Evolutionary conservation across 1,284 basidiomycete species (phyloP).

Genomic region (Lignosus rhinocerotis): DNA sequence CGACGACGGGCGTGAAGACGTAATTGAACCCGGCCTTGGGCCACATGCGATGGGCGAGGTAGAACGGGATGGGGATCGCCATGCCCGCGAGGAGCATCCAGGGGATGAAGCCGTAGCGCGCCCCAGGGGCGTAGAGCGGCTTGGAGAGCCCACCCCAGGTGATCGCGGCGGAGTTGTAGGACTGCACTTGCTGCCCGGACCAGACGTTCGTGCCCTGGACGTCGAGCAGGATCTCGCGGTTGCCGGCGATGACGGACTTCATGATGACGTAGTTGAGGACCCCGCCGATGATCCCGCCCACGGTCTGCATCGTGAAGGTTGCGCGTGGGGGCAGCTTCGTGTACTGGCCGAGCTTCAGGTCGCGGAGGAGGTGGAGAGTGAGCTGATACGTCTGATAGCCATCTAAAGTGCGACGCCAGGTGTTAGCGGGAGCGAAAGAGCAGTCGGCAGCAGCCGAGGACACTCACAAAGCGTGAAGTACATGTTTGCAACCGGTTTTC

Average conservation of each 20-base stretch:
- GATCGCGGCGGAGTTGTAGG: constrained; percentile 54
- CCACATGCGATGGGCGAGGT: constrained; percentile 46
- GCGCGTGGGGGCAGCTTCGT: constrained; percentile 65
- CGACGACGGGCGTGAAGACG: constrained; percentile 50
- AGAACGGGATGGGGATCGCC: constrained; percentile 54
- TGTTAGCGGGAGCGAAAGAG: neutral
- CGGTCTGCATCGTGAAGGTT: constrained; percentile 58
- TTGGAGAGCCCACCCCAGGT: constrained; percentile 78
- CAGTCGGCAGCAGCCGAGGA: neutral
- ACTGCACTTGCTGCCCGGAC: constrained; percentile 47
- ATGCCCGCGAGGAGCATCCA: constrained; percentile 55
- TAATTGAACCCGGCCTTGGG: constrained; percentile 47
- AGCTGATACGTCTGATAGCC: constrained; percentile 67
- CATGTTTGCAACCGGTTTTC: constrained; percentile 49
- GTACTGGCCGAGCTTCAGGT: constrained; percentile 50
- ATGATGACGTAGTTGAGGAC: constrained; percentile 34
- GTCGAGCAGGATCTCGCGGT: constrained; percentile 34
- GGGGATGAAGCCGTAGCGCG: constrained; percentile 56
- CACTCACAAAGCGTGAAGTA: constrained; percentile 65
- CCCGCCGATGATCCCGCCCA: constrained; percentile 45
- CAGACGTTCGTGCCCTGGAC: constrained; percentile 48
- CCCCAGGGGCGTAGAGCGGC: constrained; percentile 66
- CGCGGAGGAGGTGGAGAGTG: constrained; percentile 76
- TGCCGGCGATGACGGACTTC: constrained; percentile 28
- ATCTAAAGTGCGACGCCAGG: constrained; percentile 78